Evolutionary conservation across 2,329 filamentous ascomycete species (phyloP), one percentile per base, ranked within the genome.

Genomic region (Scleromitrula shiraiana): DNA sequence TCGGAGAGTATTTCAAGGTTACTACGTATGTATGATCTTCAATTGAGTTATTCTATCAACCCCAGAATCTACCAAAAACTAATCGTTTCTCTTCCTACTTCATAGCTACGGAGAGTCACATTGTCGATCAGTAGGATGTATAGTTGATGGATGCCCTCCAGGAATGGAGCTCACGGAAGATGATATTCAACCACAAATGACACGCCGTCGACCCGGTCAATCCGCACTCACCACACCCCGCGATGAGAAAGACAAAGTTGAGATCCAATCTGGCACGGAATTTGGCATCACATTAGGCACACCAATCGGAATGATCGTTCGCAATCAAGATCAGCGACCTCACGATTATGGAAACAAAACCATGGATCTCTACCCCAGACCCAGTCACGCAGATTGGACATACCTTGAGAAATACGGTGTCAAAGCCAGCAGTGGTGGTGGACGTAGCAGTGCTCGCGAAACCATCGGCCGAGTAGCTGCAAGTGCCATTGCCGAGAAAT

Each of bases 361-460:
- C 24, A 96, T 96, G 80, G 88, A 97, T 68, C 71, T 82, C 53
- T 97, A 85, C 75, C 93, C 93, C 4, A 79, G 93, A 43, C 93
- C 91, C 29, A 88, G 82, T 65, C 93, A 97, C 69, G 91, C 93
- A 51, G 91, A 97, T 70, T 96, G 85, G 80, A 97, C 93, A 52
- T 97, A 97, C 70, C 76, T 95, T 52, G 87, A 95, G 68, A 97
- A 97, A 72, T 98, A 98, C 67, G 91, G 91, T 49, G 82, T 94
- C 59, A 94, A 94, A 73, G 89, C 93, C 30, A 87, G 81, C 65
- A 89, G 83, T 53, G 91, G 93, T 50, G 91, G 93, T 59, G 91
- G 93, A 46, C 78, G 93, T 53, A 90, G 85, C 65, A 90, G 84
- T 65, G 93, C 93, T n/a, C 76, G 91, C 56, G 91, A 97, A 75